Base-by-base conservation (phyloP, 78 protist genomes). In the Planoprotostelium fungivorum region DNA sequence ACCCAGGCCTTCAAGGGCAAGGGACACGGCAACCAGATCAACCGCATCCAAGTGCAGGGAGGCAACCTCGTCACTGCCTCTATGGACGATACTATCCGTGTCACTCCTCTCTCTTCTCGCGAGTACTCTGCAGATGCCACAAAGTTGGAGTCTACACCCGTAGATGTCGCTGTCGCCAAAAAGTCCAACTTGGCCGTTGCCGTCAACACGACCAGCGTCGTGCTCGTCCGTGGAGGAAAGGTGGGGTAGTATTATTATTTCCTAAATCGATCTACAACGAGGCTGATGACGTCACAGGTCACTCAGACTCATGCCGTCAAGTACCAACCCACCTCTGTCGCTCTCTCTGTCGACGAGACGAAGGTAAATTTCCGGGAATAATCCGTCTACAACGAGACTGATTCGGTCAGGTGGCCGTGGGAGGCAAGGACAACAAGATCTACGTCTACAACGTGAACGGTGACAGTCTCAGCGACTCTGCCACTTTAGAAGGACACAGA, bases 1-100 rank as follows among this genome's bases (percentile, higher is more conserved):
- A 91, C 89, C 85, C 87, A 87, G 29, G 84, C 87, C 1, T 63
- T 93, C 37, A 34, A 39, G 29, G 95, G 95, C 83, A 86, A 34
- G 35, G 96, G 94, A 16, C 97, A 95, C 91, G 90, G 83, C 37
- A 91, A 91, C 86, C 95, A 95, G 87, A 89, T 93, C 38, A 37
- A 92, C 29, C 23, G 29, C 23, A 91, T 95, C 37, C 84, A 63
- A 31, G 51, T 91, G 84, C 85, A 34, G 84, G 93, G 92, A 83
- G 94, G 89, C 38, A 34, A 37, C 88, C 85, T 93, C 31, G 85
- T 87, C 73, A 92, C 97, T 16, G 86, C 92, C 84, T 93, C 92
- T 73, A 90, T 83, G 92, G 97, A 95, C 84, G 95, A 95, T 87
- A 84, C 86, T 37, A 86, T 93, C 34, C 87, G 91, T 35, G 5